Conservation (phyloP, 106 monocot species). For the Platanthera guangdongensis region DNA sequence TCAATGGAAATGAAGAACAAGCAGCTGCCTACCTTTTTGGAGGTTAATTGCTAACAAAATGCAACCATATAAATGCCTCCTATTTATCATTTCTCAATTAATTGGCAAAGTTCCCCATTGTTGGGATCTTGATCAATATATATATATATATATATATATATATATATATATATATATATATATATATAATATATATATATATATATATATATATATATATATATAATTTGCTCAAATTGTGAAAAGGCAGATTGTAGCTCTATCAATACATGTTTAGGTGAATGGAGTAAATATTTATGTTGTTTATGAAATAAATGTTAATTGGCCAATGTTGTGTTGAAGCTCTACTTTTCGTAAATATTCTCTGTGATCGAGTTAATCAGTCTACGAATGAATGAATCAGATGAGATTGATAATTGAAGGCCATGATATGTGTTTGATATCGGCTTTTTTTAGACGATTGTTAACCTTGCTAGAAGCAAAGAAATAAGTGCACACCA, state of each 20-base stretch:
- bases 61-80: not conserved
- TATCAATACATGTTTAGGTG: too few relatives aligned
- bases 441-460: too few relatives aligned
- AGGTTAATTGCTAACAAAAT: slow-evolving; percentile 21
- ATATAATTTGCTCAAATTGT: not conserved
- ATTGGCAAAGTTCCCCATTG: not conserved
- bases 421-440: too few relatives aligned
- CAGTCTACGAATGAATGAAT: too few relatives aligned
- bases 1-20: slow-evolving; percentile 91
- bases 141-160: not conserved
- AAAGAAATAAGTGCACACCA: too few relatives aligned
- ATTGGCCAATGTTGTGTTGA: too few relatives aligned
- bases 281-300: too few relatives aligned
- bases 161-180: not conserved
- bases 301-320: too few relatives aligned
- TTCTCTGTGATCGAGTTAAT: too few relatives aligned
- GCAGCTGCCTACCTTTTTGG: slow-evolving; percentile 84
- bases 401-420: too few relatives aligned
- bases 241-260: not conserved
- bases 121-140: not conserved
- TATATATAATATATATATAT: not conserved
- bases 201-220: not conserved
- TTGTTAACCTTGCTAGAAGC: too few relatives aligned
- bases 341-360: too few relatives aligned
- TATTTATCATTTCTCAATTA: not conserved